phyloP scores from a whole-genome alignment of 2,329 filamentous ascomycete species.

The Aspergillus sp. region DNA sequence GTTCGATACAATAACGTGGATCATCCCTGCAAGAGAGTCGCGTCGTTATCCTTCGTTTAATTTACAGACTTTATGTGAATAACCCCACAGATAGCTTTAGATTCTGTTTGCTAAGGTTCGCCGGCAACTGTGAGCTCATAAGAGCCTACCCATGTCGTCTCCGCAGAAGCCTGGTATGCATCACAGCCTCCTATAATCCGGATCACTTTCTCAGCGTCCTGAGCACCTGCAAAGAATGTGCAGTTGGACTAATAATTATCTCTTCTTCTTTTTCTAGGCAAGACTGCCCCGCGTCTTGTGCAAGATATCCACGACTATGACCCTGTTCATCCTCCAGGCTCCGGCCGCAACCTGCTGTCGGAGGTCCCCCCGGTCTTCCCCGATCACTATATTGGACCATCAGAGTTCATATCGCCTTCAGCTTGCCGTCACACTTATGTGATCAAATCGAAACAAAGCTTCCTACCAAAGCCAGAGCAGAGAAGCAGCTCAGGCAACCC shows the following conservation, averaged over 20 bases:
- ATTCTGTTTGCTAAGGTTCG: conserved; percentile 12
- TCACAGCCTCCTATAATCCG: background rate
- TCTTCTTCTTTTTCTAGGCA: conserved; percentile 41
- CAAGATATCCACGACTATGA: conserved; percentile 50
- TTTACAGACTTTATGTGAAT: conserved; percentile 16
- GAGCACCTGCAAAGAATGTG: background rate
- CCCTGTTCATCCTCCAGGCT: conserved; percentile 43
- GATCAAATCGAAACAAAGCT: conserved; percentile 58
- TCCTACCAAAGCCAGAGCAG: conserved; percentile 46
- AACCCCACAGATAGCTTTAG: background rate
- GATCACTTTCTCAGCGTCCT: background rate
- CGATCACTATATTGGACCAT: conserved; percentile 36
- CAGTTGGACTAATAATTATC: conserved; percentile 4
- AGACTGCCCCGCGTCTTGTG: conserved; percentile 53
- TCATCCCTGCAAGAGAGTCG: background rate
- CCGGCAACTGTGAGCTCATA: conserved; percentile 16
- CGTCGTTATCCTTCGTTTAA: background rate
- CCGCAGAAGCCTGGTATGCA: conserved; percentile 37
- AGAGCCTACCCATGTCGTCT: conserved; percentile 33
- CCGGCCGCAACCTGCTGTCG: conserved; percentile 59
- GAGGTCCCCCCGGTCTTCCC: conserved; percentile 58
- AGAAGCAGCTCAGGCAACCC: conserved; percentile 46
- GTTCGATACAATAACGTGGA: conserved; percentile 5
- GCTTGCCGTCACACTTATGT: conserved; percentile 64
- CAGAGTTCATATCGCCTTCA: conserved; percentile 38